Conservation (phyloP, 2,329 filamentous ascomycete species). For the Colletotrichum camelliae region DNA sequence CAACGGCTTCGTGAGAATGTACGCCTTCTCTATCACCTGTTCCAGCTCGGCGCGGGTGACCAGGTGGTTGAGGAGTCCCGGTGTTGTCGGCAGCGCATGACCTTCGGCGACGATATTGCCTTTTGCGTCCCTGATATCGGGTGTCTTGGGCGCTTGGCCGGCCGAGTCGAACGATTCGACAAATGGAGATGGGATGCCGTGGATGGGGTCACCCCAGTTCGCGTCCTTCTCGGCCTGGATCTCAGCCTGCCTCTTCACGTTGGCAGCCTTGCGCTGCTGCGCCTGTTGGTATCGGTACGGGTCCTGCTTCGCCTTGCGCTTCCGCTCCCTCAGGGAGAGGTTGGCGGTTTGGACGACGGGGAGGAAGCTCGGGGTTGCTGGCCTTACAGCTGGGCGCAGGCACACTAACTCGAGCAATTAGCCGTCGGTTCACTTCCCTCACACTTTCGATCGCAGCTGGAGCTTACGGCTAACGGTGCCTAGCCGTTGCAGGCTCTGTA, state of each 20-base stretch:
- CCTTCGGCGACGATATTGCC: constrained; percentile 45
- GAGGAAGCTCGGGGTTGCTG: constrained; percentile 55
- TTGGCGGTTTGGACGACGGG: constrained; percentile 70
- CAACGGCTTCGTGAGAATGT: constrained; percentile 68
- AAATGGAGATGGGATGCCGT: constrained; percentile 81
- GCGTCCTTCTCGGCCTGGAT: constrained; percentile 69
- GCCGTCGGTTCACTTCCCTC: constrained; percentile 19
- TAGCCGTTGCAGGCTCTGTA: constrained; percentile 65
- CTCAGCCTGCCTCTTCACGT: constrained; percentile 75
- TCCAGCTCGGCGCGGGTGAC: constrained; percentile 72
- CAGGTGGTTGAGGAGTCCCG: constrained; percentile 75
- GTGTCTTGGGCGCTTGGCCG: constrained; percentile 48
- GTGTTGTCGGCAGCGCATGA: constrained; percentile 50
- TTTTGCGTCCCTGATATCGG: constrained; percentile 41
- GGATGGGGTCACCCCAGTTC: constrained; percentile 77
- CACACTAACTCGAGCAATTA: constrained; percentile 53
- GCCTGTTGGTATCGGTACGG: constrained; percentile 84
- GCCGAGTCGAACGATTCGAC: constrained; percentile 79
- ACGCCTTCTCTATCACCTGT: constrained; percentile 69
- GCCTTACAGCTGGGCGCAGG: constrained; percentile 57
- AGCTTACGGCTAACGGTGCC: constrained; percentile 64
- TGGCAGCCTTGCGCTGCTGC: constrained; percentile 82
- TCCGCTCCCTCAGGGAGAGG: constrained; percentile 66
- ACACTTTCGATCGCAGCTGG: not conserved
- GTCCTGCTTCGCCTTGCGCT: constrained; percentile 72